Percentiles rank a stretch among this genome's conserved stretches.
phyloP scores from a whole-genome alignment of 1,284 basidiomycete genomes.

The Cutaneotrichosporon sp. region DNA sequence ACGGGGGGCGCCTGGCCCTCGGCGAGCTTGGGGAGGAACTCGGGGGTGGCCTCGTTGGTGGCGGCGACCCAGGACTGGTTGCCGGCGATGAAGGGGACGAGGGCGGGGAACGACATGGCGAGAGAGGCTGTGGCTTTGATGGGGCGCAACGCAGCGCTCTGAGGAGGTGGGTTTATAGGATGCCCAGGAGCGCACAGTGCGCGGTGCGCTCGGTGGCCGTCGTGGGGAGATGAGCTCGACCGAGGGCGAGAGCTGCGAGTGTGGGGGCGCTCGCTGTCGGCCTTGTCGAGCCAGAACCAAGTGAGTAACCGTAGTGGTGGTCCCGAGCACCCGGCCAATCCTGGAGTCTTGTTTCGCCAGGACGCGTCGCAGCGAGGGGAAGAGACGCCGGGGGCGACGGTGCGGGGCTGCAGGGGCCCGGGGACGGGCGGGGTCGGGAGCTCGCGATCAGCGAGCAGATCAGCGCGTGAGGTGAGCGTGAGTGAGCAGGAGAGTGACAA shows the following conservation, averaged over 20 bases:
- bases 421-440: neutral
- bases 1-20: constrained; percentile 49
- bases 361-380: neutral
- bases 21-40: constrained; percentile 40
- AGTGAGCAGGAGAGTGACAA: too few relatives aligned
- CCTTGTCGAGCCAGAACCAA: neutral
- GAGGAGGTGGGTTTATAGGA: neutral
- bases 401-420: neutral
- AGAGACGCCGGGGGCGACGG: neutral
- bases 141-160: neutral
- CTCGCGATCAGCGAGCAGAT: too few relatives aligned
- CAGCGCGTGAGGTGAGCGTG: too few relatives aligned
- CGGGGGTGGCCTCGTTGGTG: constrained; percentile 34
- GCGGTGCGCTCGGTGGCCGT: neutral
- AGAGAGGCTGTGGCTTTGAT: neutral
- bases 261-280: neutral
- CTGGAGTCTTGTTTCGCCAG: neutral
- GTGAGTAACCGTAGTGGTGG: neutral
- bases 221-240: neutral
- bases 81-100: constrained; percentile 32
- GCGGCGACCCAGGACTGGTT: constrained; percentile 45
- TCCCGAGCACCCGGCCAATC: neutral
- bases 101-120: constrained; percentile 21
- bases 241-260: neutral
- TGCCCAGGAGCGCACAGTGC: neutral